These are phyloP conservation scores for Zygosaccharomyces siamensis DNA, from an alignment of 805 yeast genomes.

Conservation along the genomic window DNA sequence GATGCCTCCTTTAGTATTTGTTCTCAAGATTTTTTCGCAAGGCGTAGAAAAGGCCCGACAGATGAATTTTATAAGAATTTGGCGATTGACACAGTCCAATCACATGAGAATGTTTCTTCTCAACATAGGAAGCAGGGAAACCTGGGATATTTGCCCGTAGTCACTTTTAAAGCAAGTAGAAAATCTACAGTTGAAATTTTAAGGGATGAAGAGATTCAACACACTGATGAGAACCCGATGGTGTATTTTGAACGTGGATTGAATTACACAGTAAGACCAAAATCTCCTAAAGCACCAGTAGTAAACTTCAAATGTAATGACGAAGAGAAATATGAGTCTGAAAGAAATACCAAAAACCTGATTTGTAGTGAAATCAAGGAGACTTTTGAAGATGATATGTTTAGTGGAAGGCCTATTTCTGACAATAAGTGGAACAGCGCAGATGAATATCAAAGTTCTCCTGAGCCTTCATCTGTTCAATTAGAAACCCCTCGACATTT, in stretches of 20 bases:
- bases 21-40: not conserved
- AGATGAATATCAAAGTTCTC: not conserved
- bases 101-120: slow-evolving; percentile 2
- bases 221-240: slow-evolving; percentile 17
- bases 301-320: not conserved
- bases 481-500: not conserved
- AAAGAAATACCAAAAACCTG: not conserved
- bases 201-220: not conserved
- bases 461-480: not conserved
- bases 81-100: slow-evolving; percentile 7
- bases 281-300: slow-evolving; percentile 7
- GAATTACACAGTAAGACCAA: slow-evolving; percentile 16
- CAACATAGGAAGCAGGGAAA: slow-evolving; percentile 1
- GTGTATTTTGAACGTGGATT: slow-evolving; percentile 18
- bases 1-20: not conserved
- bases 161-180: slow-evolving; percentile 1
- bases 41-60: not conserved
- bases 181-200: slow-evolving; percentile 3
- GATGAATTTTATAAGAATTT: slow-evolving; percentile 12
- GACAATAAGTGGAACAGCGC: slow-evolving; percentile 16
- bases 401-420: slow-evolving; percentile 11
- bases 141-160: not conserved
- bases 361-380: slow-evolving; percentile 9
- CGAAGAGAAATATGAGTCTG: not conserved
- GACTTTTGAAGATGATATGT: slow-evolving; percentile 19